These are phyloP conservation scores for Mortierella hygrophila DNA, from an alignment of 192 early-diverging fungal species.

Conservation along the genomic window DNA sequence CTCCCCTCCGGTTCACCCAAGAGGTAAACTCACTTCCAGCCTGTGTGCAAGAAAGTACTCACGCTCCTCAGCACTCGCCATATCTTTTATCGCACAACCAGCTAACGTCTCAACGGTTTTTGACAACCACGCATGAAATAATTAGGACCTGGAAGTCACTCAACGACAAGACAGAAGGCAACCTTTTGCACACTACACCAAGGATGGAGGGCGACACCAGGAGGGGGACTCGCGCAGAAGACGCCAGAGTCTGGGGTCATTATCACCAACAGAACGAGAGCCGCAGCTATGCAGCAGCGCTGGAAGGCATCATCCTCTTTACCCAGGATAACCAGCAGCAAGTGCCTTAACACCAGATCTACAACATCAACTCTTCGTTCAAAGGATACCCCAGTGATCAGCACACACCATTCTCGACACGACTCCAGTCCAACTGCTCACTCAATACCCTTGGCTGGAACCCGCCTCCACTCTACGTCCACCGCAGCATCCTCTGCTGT, in stretches of 20 bases:
- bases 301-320: not conserved
- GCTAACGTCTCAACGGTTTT: not conserved
- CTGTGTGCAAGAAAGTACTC: too few relatives aligned
- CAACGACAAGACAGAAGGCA: slow-evolving; percentile 4
- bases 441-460: not conserved
- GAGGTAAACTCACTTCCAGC: not conserved
- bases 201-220: not conserved
- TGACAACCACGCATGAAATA: not conserved
- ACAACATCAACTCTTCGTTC: not conserved
- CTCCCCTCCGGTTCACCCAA: slow-evolving; percentile 9
- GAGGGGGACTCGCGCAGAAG: not conserved
- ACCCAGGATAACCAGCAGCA: not conserved
- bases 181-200: not conserved
- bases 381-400: slow-evolving; percentile 4
- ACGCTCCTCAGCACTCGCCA: too few relatives aligned
- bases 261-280: not conserved
- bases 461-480: not conserved
- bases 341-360: not conserved
- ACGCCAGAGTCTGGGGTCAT: not conserved
- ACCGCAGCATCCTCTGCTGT: not conserved
- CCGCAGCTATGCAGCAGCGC: not conserved
- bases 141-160: slow-evolving; percentile 12
- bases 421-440: not conserved
- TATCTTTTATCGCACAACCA: not conserved
- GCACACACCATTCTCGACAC: slow-evolving; percentile 11